Evolutionary conservation across 257 asterid genomes (phyloP).

Genomic region (Gardenia jasminoides): DNA sequence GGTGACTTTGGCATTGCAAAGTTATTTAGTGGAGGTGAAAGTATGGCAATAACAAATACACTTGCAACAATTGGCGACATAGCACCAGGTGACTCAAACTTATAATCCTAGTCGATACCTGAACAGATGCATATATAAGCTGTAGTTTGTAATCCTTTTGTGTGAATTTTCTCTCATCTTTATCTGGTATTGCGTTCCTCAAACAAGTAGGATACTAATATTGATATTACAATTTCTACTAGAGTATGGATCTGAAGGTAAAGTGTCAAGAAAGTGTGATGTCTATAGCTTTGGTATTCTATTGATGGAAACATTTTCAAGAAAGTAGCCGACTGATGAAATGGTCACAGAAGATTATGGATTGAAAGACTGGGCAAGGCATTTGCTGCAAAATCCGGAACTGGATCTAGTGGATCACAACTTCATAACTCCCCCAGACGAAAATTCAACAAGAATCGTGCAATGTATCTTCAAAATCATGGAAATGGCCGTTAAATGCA

Average conservation of each 20-base stretch:
- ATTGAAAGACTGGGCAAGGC: too few relatives aligned
- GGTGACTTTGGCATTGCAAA: constrained; percentile 9
- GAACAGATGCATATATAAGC: too few relatives aligned
- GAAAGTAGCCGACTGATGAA: constrained; percentile 33
- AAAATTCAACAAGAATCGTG: neutral
- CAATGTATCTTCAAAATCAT: neutral
- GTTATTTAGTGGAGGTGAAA: neutral
- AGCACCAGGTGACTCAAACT: constrained; percentile 5
- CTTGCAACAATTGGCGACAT: constrained; percentile 10
- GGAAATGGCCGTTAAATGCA: neutral
- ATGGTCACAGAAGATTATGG: constrained; percentile 18
- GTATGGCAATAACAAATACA: neutral
- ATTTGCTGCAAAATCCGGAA: too few relatives aligned
- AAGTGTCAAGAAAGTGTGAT: constrained; percentile 40
- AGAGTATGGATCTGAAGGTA: constrained; percentile 47
- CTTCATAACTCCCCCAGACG: neutral
- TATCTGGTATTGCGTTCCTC: too few relatives aligned
- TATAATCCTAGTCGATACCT: too few relatives aligned
- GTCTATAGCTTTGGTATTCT: constrained; percentile 38
- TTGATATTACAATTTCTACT: neutral
- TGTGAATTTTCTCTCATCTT: neutral
- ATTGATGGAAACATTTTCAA: constrained; percentile 39
- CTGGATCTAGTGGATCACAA: too few relatives aligned
- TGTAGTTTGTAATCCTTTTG: too few relatives aligned
- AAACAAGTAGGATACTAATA: too few relatives aligned